These are phyloP conservation scores for Fragaria vesca DNA, from an alignment of 306 rosid genomes.

Conservation along the genomic window DNA sequence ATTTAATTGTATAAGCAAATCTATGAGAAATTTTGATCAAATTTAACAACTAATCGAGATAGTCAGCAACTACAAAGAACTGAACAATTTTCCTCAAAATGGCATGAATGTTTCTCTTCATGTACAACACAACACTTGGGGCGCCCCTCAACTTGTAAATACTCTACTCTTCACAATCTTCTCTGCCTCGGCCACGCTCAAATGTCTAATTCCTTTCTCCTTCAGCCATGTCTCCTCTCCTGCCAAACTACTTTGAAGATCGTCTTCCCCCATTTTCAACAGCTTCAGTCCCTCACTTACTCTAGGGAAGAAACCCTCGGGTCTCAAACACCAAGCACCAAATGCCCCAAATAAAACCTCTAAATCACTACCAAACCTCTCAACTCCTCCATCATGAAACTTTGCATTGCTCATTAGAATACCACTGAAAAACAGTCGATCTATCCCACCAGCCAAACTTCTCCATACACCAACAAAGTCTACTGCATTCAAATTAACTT, in stretches of 20 bases:
- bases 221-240: constrained; percentile 72
- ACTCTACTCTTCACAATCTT: constrained; percentile 68
- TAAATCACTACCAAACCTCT: constrained; percentile 64
- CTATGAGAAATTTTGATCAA: background rate
- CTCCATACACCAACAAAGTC: constrained; percentile 88
- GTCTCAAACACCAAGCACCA: constrained; percentile 80
- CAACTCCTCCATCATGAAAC: constrained; percentile 62
- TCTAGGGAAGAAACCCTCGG: constrained; percentile 83
- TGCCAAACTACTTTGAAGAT: constrained; percentile 40
- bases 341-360: constrained; percentile 81
- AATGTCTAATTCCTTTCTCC: constrained; percentile 54
- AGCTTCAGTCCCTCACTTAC: constrained; percentile 67
- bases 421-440: constrained; percentile 53
- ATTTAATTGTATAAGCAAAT: background rate
- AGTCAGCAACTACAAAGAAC: constrained; percentile 2
- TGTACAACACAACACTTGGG: constrained; percentile 29
- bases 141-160: constrained; percentile 35
- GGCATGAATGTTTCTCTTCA: constrained; percentile 8
- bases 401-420: constrained; percentile 58
- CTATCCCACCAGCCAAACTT: constrained; percentile 76
- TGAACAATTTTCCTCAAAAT: background rate
- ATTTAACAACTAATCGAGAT: background rate
- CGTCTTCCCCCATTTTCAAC: constrained; percentile 59
- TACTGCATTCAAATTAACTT: constrained; percentile 56
- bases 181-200: constrained; percentile 58